Base-by-base conservation (phyloP, 176 grass and related monocot species). In the Saccharum officinarum region DNA sequence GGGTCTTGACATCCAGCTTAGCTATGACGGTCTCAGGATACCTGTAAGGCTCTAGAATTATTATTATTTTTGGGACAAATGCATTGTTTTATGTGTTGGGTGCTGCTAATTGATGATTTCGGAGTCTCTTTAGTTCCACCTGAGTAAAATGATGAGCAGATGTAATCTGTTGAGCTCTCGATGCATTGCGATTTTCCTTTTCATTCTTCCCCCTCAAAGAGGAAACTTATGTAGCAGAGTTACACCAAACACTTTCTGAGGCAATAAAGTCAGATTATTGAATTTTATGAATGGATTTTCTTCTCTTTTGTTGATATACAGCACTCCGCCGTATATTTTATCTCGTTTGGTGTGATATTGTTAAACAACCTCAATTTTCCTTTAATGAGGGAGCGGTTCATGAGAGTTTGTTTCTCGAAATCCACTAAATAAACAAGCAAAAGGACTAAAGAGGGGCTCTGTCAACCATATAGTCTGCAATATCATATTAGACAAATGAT, bases 1-100 rank as follows among this genome's bases (percentile, higher is more conserved):
- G 83, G 93, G 91, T 46, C 87, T 95, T 83, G 90, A 98, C 84
- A 83, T 94, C 85, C 93, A 98, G 82, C 85, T 98, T 65, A 98
- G 97, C 82, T 94, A 98, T 52, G 93, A 98, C 49, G 97, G 91
- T 82, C 90, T 98, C 47, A 89, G 84, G 46, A 69, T 94, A 84
- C 97, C 90, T 81, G 80, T 98, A 90, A 94, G 83, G 88, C 91
- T 95, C 84, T 92, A 94, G 65, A 85, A 76, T 49, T 63, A 80
- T 66, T 85, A 38, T 88, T 80, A 2, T 71, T 80, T 52, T 49
- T 23, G 30, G 13, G 71, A 42, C 14, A 63, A 10, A 75, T 9
- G 7, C 8, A 47, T 14, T 83, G 41, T 34, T 78, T 68, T 66
- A 28, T 90, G 14, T 55, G 9, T 23, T 83, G 16, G 61, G 74